Evolutionary conservation across 2,329 filamentous ascomycete species (phyloP).

Genomic region (Clonostachys byssicola): DNA sequence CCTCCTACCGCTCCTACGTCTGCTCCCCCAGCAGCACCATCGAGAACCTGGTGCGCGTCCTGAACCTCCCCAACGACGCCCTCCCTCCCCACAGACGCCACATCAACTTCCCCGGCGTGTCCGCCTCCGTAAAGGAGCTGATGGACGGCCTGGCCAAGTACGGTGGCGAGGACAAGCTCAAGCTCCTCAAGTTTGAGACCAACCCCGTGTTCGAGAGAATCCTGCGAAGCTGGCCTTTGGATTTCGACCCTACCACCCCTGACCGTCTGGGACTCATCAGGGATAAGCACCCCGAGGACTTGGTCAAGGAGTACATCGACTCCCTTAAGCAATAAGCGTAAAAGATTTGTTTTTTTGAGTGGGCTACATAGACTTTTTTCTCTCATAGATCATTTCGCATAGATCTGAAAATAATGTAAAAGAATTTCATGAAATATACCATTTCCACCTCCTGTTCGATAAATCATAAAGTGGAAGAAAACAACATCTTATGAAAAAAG

Average conservation of each 20-base stretch:
- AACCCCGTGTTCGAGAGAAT: no score
- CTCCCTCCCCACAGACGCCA: slow-evolving; percentile 4
- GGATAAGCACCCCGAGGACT: slow-evolving; percentile 2
- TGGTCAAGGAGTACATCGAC: slow-evolving; percentile 4
- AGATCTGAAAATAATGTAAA: no score
- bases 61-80: slow-evolving; percentile 12
- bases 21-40: slow-evolving; percentile 42
- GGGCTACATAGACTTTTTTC: no score
- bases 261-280: slow-evolving; percentile 1
- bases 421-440: no score
- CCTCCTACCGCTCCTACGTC: slow-evolving; percentile 39
- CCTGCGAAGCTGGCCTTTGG: no score
- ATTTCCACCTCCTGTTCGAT: no score
- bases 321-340: not conserved
- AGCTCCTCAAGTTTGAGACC: no score
- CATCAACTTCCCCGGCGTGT: slow-evolving; percentile 43
- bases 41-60: slow-evolving; percentile 33
- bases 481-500: no score
- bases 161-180: no score
- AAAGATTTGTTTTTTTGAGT: not conserved
- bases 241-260: not conserved
- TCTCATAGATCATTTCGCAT: no score
- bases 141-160: slow-evolving; percentile 35
- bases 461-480: no score
- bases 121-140: slow-evolving; percentile 43